A percentile compares a stretch with the other conserved stretches of the same genome.
Evolutionary conservation across 2,329 filamentous ascomycete species (phyloP).

Genomic region (Cyclaneusma minus): DNA sequence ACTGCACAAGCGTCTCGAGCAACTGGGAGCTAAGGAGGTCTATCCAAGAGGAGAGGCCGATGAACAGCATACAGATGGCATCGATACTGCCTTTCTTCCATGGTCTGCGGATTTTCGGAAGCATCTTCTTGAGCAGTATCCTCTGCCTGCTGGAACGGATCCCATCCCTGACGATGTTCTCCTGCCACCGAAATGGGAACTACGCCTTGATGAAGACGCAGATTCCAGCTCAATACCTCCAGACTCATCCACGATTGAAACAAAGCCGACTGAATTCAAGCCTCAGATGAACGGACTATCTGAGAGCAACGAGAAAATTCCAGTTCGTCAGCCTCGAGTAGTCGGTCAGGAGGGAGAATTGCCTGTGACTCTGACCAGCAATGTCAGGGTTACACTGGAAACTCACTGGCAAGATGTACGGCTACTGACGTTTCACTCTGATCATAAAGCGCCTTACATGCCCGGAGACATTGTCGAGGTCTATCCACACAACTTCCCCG

Average conservation of each 20-base stretch:
- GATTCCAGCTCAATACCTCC: neutral
- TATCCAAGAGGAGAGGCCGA: conserved; percentile 76
- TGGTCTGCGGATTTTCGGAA: conserved; percentile 59
- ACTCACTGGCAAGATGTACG: conserved; percentile 92
- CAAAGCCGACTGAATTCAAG: conserved; percentile 5
- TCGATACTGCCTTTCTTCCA: conserved; percentile 66
- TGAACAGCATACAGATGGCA: conserved; percentile 82
- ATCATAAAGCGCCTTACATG: conserved; percentile 25
- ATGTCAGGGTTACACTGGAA: conserved; percentile 56
- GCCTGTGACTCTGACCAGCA: conserved; percentile 46
- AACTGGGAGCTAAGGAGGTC: conserved; percentile 67
- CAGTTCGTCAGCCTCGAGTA: neutral
- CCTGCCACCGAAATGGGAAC: conserved; percentile 59
- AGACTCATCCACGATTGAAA: conserved; percentile 4
- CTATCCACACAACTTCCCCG: conserved; percentile 73
- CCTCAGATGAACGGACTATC: conserved; percentile 1
- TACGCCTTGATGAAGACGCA: conserved; percentile 24
- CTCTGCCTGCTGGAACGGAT: conserved; percentile 47
- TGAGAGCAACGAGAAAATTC: conserved; percentile 1
- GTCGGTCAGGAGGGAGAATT: too few relatives aligned
- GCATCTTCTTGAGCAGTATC: conserved; percentile 49
- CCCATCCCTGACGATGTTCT: conserved; percentile 62
- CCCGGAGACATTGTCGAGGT: conserved; percentile 74
- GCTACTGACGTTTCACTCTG: conserved; percentile 46
- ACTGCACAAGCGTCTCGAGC: conserved; percentile 66